phyloP scores from a whole-genome alignment of 352 stramenopile species.

The Peronospora belbahrii region DNA sequence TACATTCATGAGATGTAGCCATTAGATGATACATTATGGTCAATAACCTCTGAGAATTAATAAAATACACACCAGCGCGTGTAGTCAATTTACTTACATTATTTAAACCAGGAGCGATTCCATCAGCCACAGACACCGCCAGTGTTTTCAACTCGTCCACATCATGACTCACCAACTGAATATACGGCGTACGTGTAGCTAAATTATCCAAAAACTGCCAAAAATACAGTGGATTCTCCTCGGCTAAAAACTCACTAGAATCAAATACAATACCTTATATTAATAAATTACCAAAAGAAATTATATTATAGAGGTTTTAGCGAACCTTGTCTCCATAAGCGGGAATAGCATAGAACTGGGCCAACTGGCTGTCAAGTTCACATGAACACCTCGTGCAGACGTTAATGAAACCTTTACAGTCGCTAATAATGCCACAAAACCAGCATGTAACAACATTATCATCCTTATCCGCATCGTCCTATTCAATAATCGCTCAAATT shows the following conservation, averaged over 20 bases:
- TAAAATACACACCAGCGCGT: neutral
- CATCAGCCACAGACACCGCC: conserved; percentile 43
- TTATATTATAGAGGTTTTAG: too few species aligned
- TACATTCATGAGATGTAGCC: too few species aligned
- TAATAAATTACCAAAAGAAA: too few species aligned
- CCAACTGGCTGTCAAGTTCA: conserved; percentile 58
- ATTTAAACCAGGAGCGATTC: conserved; percentile 52
- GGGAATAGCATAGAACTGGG: conserved; percentile 48
- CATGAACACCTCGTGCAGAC: conserved; percentile 32
- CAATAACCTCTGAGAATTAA: neutral
- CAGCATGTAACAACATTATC: conserved; percentile 13
- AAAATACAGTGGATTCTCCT: conserved; percentile 72
- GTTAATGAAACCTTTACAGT: conserved; percentile 12
- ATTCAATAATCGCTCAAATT: neutral
- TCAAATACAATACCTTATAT: too few species aligned
- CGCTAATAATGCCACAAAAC: conserved; percentile 13
- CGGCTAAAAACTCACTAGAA: conserved; percentile 68
- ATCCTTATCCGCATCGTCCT: conserved; percentile 12
- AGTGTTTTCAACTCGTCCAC: conserved; percentile 44
- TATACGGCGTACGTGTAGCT: conserved; percentile 20
- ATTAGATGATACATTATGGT: too few species aligned
- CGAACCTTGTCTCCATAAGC: conserved; percentile 54
- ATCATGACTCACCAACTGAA: conserved; percentile 30
- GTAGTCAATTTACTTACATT: conserved; percentile 34
- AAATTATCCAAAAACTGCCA: conserved; percentile 66